These are phyloP conservation scores for Crithidia sp. DNA, from an alignment of 208 protist genomes.

Conservation along the genomic window DNA sequence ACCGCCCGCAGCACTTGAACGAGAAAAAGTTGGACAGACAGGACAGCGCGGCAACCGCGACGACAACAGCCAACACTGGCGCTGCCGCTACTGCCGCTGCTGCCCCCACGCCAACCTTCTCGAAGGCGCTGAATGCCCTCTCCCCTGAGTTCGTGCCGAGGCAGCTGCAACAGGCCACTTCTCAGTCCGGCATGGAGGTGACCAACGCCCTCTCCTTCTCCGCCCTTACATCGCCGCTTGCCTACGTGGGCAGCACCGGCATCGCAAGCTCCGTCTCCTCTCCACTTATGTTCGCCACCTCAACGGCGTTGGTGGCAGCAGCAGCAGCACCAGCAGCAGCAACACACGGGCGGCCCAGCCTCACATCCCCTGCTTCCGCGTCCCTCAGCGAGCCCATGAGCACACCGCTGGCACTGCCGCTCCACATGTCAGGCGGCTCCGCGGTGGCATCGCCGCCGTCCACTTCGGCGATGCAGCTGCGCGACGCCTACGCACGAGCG, in stretches of 20 bases:
- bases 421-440: not conserved
- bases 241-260: slow-evolving; percentile 13
- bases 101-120: not conserved
- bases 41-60: not conserved
- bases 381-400: slow-evolving; percentile 3
- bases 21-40: not conserved
- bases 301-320: not conserved
- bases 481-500: slow-evolving; percentile 31
- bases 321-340: too few relatives aligned
- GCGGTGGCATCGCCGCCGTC: not conserved
- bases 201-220: slow-evolving; percentile 19
- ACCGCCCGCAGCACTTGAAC: not conserved
- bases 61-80: too few relatives aligned
- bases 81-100: too few relatives aligned
- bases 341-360: not conserved
- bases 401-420: not conserved
- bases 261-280: slow-evolving; percentile 24
- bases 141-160: slow-evolving; percentile 28
- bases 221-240: slow-evolving; percentile 11
- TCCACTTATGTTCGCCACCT: slow-evolving; percentile 10
- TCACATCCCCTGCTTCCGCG: not conserved
- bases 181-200: not conserved
- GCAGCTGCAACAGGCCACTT: slow-evolving; percentile 7
- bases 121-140: slow-evolving; percentile 15
- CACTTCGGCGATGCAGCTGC: slow-evolving; percentile 24